Percentiles rank a stretch among this genome's conserved stretches.
Evolutionary conservation across 2,329 filamentous ascomycete species (phyloP).

Genomic region (Pleochaeta shiraiana): DNA sequence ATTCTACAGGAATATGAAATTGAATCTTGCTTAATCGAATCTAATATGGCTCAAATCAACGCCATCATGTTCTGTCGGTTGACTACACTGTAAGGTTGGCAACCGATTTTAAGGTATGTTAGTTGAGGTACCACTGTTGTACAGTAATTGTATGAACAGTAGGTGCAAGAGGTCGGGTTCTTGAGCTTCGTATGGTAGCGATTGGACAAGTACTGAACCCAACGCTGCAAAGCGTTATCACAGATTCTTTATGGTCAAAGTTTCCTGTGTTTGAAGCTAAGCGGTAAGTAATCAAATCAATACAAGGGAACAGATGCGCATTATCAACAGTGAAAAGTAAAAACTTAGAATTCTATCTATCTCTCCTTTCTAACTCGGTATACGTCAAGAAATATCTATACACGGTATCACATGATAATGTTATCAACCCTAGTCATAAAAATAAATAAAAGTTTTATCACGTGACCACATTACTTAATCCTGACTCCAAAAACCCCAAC

Average conservation of each 20-base stretch:
- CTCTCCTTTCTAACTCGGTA: too few relatives aligned
- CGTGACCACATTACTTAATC: too few relatives aligned
- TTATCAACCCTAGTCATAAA: too few relatives aligned
- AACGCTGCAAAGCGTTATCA: background rate
- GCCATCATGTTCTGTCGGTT: conserved; percentile 2
- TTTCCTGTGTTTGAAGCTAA: background rate
- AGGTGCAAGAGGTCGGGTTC: background rate
- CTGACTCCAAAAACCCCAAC: too few relatives aligned
- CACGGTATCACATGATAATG: too few relatives aligned
- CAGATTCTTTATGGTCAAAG: conserved; percentile 1
- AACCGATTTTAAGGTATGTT: conserved; percentile 2
- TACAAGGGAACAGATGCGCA: background rate
- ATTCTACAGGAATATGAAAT: too few relatives aligned
- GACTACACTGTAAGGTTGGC: background rate
- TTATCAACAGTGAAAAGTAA: background rate
- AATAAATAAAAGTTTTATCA: too few relatives aligned
- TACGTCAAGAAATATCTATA: too few relatives aligned
- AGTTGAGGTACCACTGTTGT: background rate
- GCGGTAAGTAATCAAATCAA: background rate
- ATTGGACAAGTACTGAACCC: background rate
- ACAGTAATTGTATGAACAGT: conserved; percentile 2
- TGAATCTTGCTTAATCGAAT: too few relatives aligned
- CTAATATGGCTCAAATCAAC: too few relatives aligned
- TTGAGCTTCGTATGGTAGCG: background rate
- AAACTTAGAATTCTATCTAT: background rate